phyloP scores from a whole-genome alignment of 805 yeast species.

The Hanseniaspora jakobsenii region DNA sequence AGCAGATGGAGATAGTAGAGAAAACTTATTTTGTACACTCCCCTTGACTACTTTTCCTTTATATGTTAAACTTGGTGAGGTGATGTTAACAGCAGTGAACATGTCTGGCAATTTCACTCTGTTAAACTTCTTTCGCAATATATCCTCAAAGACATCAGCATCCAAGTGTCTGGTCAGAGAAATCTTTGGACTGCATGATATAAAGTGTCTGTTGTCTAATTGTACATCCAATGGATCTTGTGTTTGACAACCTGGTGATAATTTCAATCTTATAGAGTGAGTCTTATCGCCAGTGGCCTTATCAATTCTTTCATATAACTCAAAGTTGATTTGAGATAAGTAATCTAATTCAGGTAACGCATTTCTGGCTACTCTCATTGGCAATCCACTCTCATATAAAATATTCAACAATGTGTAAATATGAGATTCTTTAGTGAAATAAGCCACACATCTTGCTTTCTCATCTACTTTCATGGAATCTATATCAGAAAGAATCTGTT shows the following conservation, averaged over 20 bases:
- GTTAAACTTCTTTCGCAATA: constrained; percentile 64
- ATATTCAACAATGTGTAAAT: constrained; percentile 87
- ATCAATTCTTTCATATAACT: constrained; percentile 73
- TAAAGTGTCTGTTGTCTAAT: constrained; percentile 89
- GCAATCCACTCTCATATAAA: constrained; percentile 80
- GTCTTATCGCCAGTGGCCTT: constrained; percentile 52
- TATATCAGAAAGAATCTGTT: constrained; percentile 71
- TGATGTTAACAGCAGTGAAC: constrained; percentile 77
- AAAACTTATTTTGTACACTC: not conserved
- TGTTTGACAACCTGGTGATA: constrained; percentile 97
- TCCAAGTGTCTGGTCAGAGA: constrained; percentile 87
- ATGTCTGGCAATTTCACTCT: constrained; percentile 85
- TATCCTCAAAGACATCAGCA: constrained; percentile 74
- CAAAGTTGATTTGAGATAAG: constrained; percentile 86
- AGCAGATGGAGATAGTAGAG: constrained; percentile 13
- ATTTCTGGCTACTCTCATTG: constrained; percentile 89
- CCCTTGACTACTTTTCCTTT: constrained; percentile 17
- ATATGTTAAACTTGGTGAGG: constrained; percentile 43
- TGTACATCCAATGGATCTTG: constrained; percentile 96
- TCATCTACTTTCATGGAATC: constrained; percentile 66
- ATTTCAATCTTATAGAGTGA: constrained; percentile 79
- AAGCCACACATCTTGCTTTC: constrained; percentile 72
- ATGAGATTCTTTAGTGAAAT: constrained; percentile 94
- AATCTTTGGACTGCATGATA: constrained; percentile 86
- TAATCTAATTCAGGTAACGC: constrained; percentile 95